These are phyloP conservation scores for Arxiozyma bovina DNA, from an alignment of 1,139 yeast genomes.

Conservation along the genomic window DNA sequence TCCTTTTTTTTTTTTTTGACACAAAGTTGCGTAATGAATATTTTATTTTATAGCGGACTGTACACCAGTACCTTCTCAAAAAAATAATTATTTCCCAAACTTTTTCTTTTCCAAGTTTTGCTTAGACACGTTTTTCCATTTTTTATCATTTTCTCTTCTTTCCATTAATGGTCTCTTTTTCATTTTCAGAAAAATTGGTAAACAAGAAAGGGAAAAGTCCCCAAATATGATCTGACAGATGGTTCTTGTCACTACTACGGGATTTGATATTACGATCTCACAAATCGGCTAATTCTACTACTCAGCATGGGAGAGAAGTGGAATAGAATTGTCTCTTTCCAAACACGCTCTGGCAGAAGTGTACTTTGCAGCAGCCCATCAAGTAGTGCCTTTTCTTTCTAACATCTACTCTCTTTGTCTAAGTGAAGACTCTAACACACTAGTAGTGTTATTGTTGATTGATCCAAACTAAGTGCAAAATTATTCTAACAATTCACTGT, in stretches of 20 bases:
- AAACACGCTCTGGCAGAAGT: too few species aligned
- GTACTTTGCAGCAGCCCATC: too few species aligned
- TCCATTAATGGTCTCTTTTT: background rate
- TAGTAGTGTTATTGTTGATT: background rate
- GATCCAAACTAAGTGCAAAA: background rate
- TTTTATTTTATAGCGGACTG: background rate
- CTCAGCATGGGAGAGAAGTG: too few species aligned
- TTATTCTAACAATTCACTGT: background rate
- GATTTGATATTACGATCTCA: background rate
- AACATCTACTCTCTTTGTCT: background rate
- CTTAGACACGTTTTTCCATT: background rate
- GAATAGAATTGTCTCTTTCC: too few species aligned
- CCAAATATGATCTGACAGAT: background rate
- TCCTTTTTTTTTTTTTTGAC: too few species aligned
- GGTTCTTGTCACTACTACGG: background rate
- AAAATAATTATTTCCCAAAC: background rate
- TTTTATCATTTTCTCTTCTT: too few species aligned
- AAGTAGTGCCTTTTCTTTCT: background rate
- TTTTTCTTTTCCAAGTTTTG: background rate
- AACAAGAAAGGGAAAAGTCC: background rate
- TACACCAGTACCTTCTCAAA: background rate
- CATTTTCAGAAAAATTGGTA: background rate
- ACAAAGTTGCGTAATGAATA: too few species aligned
- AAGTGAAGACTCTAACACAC: background rate
- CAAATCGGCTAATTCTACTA: too few species aligned